Conservation (phyloP, 2,329 filamentous ascomycete species). For the Penicillium palitans region DNA sequence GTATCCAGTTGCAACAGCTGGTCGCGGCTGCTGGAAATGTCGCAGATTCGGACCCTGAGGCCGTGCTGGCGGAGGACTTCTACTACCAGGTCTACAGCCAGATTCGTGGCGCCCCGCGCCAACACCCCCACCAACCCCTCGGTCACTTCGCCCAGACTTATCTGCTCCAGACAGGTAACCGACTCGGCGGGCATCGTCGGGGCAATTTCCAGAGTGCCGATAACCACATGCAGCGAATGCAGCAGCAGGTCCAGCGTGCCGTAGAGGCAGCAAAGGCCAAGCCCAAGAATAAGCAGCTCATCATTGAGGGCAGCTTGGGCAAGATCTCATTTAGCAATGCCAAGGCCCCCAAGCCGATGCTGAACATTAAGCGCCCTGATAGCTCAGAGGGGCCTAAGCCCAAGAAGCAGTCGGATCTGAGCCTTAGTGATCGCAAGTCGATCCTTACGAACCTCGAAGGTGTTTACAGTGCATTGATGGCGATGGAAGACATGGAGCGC, state of each 20-base stretch:
- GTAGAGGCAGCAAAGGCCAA: conserved; percentile 97
- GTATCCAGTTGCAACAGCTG: conserved; percentile 94
- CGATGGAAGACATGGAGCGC: conserved; percentile 89
- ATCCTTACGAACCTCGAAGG: conserved; percentile 83
- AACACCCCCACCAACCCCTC: conserved; percentile 87
- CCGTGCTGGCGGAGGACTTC: conserved; percentile 86
- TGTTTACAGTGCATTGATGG: conserved; percentile 86
- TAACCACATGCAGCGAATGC: conserved; percentile 98
- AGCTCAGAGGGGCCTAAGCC: conserved; percentile 59
- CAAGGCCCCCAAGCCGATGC: conserved; percentile 90
- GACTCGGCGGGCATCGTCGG: conserved; percentile 67
- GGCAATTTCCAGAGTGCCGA: conserved; percentile 81
- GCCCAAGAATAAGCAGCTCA: conserved; percentile 95
- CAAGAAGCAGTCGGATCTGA: conserved; percentile 53
- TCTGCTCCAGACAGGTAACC: conserved; percentile 87
- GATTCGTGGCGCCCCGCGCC: conserved; percentile 83
- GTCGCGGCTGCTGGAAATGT: conserved; percentile 88
- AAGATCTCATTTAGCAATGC: conserved; percentile 99
- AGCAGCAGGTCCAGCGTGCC: conserved; percentile 95
- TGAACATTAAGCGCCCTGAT: conserved; percentile 91
- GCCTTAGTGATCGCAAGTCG: conserved; percentile 73
- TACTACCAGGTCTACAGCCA: conserved; percentile 98
- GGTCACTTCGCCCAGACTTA: conserved; percentile 98
- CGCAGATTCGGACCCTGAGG: conserved; percentile 75
- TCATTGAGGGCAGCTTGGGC: conserved; percentile 91